These are phyloP conservation scores for Cochlearia excelsa DNA, from an alignment of 345 rosid genomes.

Conservation along the genomic window DNA sequence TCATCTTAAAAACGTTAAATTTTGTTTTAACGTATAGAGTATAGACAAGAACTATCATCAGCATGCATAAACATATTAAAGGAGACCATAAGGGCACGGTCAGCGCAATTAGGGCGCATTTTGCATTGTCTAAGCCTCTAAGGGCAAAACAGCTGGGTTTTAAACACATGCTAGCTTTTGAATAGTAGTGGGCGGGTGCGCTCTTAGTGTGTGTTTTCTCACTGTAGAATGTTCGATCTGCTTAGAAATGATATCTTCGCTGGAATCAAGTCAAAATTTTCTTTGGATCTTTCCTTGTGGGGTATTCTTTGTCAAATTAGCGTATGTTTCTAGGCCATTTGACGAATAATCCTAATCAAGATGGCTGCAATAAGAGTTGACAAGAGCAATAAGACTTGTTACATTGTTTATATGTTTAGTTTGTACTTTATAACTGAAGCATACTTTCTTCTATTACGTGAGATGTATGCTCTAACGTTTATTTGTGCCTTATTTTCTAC, in stretches of 20 bases:
- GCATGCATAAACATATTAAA: neutral
- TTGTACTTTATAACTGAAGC: too few species aligned
- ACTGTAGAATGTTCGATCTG: neutral
- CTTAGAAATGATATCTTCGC: neutral
- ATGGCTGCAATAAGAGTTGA: slow-evolving; percentile 5
- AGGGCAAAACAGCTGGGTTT: neutral
- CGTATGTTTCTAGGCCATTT: neutral
- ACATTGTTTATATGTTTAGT: too few species aligned
- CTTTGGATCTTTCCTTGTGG: neutral
- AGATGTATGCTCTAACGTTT: slow-evolving; percentile 5
- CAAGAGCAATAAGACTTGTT: neutral
- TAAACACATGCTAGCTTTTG: slow-evolving; percentile 5
- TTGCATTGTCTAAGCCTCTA: neutral
- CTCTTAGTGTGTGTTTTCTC: neutral
- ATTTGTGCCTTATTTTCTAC: neutral
- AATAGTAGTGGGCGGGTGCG: slow-evolving; percentile 12
- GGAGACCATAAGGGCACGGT: neutral
- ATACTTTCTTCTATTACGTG: neutral
- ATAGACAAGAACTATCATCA: neutral
- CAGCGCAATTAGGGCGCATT: neutral
- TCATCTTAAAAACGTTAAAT: neutral
- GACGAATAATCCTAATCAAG: too few species aligned
- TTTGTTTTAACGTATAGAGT: neutral
- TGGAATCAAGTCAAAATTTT: neutral
- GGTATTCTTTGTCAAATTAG: neutral